Evolutionary conservation across 2,329 filamentous ascomycete genomes (phyloP).

Genomic region (Domatiomyces globalis): DNA sequence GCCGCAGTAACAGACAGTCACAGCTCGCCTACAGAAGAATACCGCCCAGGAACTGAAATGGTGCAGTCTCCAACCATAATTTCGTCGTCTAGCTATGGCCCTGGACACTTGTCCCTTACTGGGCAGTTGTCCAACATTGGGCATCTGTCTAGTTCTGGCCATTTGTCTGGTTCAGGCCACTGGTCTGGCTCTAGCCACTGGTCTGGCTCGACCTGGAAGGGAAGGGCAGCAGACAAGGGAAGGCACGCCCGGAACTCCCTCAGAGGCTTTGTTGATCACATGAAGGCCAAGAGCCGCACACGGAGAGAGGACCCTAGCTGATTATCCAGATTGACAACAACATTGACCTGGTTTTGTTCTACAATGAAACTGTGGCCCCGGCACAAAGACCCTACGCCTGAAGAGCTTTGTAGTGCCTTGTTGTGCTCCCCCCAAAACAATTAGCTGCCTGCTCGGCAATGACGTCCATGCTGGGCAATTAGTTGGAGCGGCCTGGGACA

Average conservation of each 20-base stretch:
- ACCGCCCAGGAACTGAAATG: background rate
- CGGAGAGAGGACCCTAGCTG: constrained; percentile 9
- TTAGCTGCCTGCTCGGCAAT: background rate
- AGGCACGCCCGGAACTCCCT: constrained; percentile 17
- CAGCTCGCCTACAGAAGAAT: background rate
- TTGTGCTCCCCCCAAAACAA: background rate
- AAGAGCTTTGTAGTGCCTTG: background rate
- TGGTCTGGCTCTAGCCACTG: constrained; percentile 1
- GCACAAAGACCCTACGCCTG: background rate
- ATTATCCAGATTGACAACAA: background rate
- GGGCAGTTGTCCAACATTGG: background rate
- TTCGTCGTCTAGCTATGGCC: background rate
- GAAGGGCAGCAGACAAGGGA: constrained; percentile 17
- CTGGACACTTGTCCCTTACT: background rate
- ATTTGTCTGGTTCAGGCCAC: background rate
- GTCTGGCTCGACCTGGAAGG: constrained; percentile 10
- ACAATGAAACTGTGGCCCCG: background rate
- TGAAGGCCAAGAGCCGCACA: constrained; percentile 14
- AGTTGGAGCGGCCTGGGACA: background rate
- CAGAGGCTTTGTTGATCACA: constrained; percentile 11
- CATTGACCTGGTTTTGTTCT: background rate
- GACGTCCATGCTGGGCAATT: background rate
- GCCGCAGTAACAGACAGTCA: background rate
- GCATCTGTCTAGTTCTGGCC: background rate
- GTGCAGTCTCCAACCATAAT: constrained; percentile 1